Evolutionary conservation across 495 filamentous ascomycete genomes (phyloP).

Genomic region (Penicillium cosmopolitanum): DNA sequence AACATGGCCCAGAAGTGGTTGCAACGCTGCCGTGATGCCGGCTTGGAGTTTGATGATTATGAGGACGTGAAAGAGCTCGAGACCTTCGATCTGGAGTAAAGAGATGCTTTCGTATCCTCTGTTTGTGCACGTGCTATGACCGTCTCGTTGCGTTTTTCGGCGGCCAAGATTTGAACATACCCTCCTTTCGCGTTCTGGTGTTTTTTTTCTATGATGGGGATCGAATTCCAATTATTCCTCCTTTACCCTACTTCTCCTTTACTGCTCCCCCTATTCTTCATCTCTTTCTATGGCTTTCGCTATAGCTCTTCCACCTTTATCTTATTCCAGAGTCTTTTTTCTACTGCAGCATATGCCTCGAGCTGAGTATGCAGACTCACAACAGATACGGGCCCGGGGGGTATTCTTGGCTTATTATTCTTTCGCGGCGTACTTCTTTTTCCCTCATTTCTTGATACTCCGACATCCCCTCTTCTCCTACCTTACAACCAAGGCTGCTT

Average conservation of each 20-base stretch:
- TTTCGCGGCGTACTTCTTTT: neutral
- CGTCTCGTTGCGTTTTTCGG: slow-evolving; percentile 24
- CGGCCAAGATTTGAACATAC: slow-evolving; percentile 35
- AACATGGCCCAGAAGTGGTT: slow-evolving; percentile 71
- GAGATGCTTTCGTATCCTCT: slow-evolving; percentile 9
- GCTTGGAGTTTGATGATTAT: slow-evolving; percentile 60
- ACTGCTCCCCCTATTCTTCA: neutral
- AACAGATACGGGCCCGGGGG: neutral
- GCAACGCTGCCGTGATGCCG: slow-evolving; percentile 75
- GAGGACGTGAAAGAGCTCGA: slow-evolving; percentile 49
- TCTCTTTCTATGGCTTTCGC: neutral
- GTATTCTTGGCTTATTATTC: slow-evolving; percentile 2
- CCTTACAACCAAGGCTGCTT: neutral
- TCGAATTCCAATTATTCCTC: neutral
- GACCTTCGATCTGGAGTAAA: slow-evolving; percentile 43
- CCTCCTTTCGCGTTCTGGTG: slow-evolving; percentile 25
- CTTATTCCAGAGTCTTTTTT: neutral
- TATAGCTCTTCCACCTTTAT: neutral
- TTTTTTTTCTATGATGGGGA: slow-evolving; percentile 1
- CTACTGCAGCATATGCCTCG: neutral
- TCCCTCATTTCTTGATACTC: neutral
- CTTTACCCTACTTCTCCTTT: slow-evolving; percentile 9
- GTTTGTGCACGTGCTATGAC: slow-evolving; percentile 38
- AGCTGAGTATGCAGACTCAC: slow-evolving; percentile 4
- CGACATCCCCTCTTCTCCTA: neutral